A percentile compares a stretch with the other conserved stretches of the same genome.
Conservation (phyloP, 192 early-diverging fungal species). For the Umbelopsis vinacea region DNA sequence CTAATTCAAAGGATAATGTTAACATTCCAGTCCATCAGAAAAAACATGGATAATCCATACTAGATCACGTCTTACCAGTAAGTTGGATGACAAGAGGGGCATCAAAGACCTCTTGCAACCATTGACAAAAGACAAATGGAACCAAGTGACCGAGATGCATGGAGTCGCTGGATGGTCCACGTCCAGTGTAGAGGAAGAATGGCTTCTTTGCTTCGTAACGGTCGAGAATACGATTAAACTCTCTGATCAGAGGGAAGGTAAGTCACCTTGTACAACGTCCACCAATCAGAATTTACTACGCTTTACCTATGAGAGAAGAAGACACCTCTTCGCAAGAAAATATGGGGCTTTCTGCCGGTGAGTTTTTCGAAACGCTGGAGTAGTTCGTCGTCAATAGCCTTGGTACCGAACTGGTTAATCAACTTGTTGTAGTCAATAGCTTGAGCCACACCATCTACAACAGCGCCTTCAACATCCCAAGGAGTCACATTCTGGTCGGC, state of each 20-base stretch:
- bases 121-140: constrained; percentile 97
- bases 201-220: constrained; percentile 95
- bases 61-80: constrained; percentile 55
- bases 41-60: not conserved
- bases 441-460: constrained; percentile 82
- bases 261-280: not conserved
- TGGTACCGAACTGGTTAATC: constrained; percentile 87
- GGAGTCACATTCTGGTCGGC: constrained; percentile 78
- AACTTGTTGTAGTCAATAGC: constrained; percentile 95
- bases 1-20: constrained; percentile 31
- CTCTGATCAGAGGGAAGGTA: constrained; percentile 47
- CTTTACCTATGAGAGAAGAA: constrained; percentile 93
- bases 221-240: constrained; percentile 84
- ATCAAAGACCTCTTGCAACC: constrained; percentile 96
- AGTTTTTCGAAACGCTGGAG: constrained; percentile 81
- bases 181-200: constrained; percentile 97
- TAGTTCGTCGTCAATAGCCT: constrained; percentile 72
- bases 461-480: constrained; percentile 92
- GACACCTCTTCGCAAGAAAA: constrained; percentile 83
- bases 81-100: constrained; percentile 95
- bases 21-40: not conserved
- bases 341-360: constrained; percentile 84
- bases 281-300: no score
- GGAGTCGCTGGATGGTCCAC: constrained; percentile 87
- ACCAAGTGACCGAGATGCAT: constrained; percentile 99